phyloP scores from a whole-genome alignment of 345 rosid species.

The Populus pruinosa region DNA sequence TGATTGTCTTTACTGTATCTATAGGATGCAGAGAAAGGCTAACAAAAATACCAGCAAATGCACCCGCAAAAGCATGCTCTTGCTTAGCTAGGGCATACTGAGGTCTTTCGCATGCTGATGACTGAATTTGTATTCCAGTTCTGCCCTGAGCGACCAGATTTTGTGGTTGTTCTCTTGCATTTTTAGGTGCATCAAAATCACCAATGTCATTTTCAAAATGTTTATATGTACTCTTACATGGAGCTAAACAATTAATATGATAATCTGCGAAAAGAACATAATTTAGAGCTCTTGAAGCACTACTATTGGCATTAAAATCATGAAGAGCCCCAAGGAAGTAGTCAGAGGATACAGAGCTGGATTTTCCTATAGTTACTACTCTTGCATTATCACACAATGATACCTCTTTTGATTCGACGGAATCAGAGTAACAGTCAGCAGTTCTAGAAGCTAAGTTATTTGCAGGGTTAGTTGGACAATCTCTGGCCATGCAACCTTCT shows the following conservation, averaged over 20 bases:
- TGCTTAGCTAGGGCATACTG: conserved; percentile 49
- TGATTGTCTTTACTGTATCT: conserved; percentile 78
- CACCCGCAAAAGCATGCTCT: conserved; percentile 93
- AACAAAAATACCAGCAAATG: conserved; percentile 72
- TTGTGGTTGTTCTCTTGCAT: conserved; percentile 21
- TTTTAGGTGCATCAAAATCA: conserved; percentile 23
- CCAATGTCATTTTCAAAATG: conserved; percentile 15
- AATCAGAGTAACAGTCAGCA: conserved; percentile 20
- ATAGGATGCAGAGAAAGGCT: conserved; percentile 94
- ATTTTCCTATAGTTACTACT: conserved; percentile 12
- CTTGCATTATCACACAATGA: conserved; percentile 15
- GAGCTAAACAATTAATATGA: conserved; percentile 30
- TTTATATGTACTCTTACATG: conserved; percentile 20
- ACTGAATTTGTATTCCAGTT: conserved; percentile 16
- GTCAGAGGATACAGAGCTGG: conserved; percentile 40
- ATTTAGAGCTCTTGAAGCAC: conserved; percentile 19
- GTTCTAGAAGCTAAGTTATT: conserved; percentile 13
- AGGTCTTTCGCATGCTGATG: conserved; percentile 32
- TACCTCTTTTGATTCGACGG: conserved; percentile 27
- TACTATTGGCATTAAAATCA: conserved; percentile 29
- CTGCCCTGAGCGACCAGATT: conserved; percentile 17
- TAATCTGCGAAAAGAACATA: conserved; percentile 37
- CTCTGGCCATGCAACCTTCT: conserved; percentile 19
- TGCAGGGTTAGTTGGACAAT: conserved; percentile 18
- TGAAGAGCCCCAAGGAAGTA: conserved; percentile 33